These are phyloP conservation scores for Eucalyptus erythrocorys DNA, from an alignment of 345 rosid genomes.

Conservation along the genomic window DNA sequence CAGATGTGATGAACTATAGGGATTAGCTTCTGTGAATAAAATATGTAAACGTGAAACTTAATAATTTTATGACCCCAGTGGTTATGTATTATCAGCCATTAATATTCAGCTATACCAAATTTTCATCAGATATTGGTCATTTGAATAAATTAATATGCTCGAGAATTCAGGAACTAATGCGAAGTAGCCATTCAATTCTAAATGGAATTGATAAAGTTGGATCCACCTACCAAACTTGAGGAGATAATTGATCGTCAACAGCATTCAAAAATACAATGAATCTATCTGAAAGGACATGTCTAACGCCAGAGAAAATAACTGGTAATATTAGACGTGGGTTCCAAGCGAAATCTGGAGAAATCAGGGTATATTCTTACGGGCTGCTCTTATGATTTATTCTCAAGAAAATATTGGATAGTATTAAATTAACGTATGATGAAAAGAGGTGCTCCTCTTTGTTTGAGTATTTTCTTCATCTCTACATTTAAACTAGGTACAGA, in stretches of 20 bases:
- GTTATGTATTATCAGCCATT: background rate
- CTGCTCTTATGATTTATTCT: background rate
- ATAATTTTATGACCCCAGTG: background rate
- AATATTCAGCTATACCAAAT: background rate
- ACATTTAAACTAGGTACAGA: background rate
- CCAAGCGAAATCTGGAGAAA: background rate
- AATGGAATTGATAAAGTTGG: background rate
- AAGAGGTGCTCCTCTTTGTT: background rate
- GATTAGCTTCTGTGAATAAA: background rate
- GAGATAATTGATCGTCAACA: background rate
- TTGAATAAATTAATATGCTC: background rate
- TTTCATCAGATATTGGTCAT: too few relatives aligned
- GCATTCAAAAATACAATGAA: background rate
- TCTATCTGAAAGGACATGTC: background rate
- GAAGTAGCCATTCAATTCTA: background rate
- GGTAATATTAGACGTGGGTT: background rate
- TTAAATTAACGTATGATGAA: background rate
- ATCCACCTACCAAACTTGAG: background rate
- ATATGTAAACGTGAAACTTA: background rate
- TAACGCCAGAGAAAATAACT: background rate
- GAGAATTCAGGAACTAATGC: background rate
- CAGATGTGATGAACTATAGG: background rate
- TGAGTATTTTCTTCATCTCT: background rate
- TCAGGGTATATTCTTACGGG: background rate
- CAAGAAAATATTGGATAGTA: background rate